phyloP scores from a whole-genome alignment of 177 flowering plant species.

The Vitis hybrid region DNA sequence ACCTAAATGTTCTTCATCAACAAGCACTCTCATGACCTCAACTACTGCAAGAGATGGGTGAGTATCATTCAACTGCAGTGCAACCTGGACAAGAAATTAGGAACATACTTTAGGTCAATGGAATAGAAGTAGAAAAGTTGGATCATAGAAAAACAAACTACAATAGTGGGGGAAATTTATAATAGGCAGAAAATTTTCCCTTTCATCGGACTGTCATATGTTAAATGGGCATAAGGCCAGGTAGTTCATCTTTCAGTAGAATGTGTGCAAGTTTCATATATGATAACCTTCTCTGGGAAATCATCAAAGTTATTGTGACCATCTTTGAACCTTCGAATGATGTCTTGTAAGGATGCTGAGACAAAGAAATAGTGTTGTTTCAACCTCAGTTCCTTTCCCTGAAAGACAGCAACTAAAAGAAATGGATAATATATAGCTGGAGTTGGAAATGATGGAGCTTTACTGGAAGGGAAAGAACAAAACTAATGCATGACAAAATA shows the following conservation, averaged over 20 bases:
- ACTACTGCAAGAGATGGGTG: constrained; percentile 58
- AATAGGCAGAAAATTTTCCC: background rate
- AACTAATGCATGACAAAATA: background rate
- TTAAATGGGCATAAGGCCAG: background rate
- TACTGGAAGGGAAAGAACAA: background rate
- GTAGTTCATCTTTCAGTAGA: background rate
- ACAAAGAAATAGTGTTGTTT: constrained; percentile 69
- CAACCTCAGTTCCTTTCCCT: constrained; percentile 64
- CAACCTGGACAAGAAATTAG: constrained; percentile 35
- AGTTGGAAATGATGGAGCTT: background rate
- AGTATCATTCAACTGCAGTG: constrained; percentile 63
- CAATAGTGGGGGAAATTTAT: background rate
- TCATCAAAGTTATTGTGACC: constrained; percentile 37
- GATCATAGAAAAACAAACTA: background rate
- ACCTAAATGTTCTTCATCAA: constrained; percentile 54
- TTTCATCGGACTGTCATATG: background rate
- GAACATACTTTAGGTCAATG: background rate
- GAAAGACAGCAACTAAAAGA: constrained; percentile 16
- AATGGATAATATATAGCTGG: background rate
- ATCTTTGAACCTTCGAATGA: constrained; percentile 59
- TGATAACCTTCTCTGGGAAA: constrained; percentile 49
- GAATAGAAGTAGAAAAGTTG: background rate
- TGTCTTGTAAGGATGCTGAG: constrained; percentile 63
- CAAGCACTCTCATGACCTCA: constrained; percentile 57
- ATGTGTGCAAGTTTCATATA: background rate